Conservation (phyloP, 2,329 filamentous ascomycete species). For the Aspergillus spinulosporus region DNA sequence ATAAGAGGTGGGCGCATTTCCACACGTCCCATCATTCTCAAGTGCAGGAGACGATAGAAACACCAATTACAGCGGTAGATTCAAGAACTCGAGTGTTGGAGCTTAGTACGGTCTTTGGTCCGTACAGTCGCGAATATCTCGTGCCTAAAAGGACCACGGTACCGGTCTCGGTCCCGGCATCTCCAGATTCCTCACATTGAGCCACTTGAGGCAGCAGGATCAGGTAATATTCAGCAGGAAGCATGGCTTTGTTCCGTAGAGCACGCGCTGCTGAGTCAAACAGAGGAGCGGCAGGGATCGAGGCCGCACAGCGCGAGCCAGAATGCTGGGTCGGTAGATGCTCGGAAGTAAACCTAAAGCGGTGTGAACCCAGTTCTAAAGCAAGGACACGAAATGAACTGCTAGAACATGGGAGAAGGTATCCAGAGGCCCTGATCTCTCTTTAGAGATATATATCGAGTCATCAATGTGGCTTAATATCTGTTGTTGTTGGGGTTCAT, state of each 20-base stretch:
- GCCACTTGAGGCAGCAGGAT: background rate
- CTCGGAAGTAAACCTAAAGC: constrained; percentile 15
- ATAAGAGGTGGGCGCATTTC: constrained; percentile 9
- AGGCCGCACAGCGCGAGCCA: constrained; percentile 14
- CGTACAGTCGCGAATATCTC: constrained; percentile 4
- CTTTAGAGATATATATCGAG: background rate
- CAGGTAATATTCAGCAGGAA: constrained; percentile 7
- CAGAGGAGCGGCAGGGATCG: constrained; percentile 16
- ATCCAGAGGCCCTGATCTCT: background rate
- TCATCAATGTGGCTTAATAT: background rate
- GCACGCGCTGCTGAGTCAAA: constrained; percentile 12
- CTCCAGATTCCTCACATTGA: constrained; percentile 2
- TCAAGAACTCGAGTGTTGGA: constrained; percentile 13
- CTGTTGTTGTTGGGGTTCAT: constrained; percentile 6
- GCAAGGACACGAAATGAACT: constrained; percentile 5
- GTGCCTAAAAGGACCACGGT: constrained; percentile 5
- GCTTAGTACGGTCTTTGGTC: background rate
- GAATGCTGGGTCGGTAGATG: constrained; percentile 16
- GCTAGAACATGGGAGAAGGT: background rate
- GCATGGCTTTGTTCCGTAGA: background rate
- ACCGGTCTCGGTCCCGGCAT: constrained; percentile 4
- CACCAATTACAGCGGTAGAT: constrained; percentile 11
- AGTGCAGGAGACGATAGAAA: background rate
- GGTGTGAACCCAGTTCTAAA: constrained; percentile 15
- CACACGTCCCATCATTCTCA: constrained; percentile 7